Evolutionary conservation across 495 filamentous ascomycete species (phyloP).

Genomic region (Gamarada debralockiae): DNA sequence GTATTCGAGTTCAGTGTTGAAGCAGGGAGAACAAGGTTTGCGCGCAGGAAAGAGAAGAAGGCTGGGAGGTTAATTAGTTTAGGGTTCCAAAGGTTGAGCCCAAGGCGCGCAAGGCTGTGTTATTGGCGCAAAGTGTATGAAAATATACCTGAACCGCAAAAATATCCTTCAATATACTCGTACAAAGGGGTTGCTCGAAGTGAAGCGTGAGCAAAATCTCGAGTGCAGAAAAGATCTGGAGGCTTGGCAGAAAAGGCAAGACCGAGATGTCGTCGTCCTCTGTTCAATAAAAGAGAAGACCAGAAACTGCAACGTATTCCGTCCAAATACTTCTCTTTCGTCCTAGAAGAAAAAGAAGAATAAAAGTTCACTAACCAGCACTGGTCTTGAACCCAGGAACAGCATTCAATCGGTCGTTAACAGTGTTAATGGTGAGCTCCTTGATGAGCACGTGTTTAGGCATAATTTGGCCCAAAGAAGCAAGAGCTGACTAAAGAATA

Average conservation of each 20-base stretch:
- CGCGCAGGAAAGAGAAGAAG: constrained; percentile 53
- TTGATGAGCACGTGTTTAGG: constrained; percentile 18
- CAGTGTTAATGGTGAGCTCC: constrained; percentile 1
- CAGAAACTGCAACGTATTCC: background rate
- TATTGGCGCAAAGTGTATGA: background rate
- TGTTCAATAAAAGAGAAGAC: background rate
- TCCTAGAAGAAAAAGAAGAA: background rate
- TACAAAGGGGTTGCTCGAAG: background rate
- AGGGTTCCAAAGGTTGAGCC: background rate
- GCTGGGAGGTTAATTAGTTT: constrained; percentile 29
- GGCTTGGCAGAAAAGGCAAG: background rate
- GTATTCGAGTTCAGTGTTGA: constrained; percentile 21
- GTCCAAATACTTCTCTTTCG: background rate
- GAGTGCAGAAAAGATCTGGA: background rate
- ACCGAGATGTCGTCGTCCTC: background rate
- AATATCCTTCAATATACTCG: background rate
- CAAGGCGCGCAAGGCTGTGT: background rate
- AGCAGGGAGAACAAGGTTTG: constrained; percentile 49
- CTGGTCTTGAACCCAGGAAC: constrained; percentile 27
- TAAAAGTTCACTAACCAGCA: constrained; percentile 21
- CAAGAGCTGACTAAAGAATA: no score
- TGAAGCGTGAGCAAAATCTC: background rate
- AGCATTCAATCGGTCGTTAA: constrained; percentile 10
- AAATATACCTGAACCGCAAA: background rate
- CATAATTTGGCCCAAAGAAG: constrained; percentile 5